Conservation (phyloP, 345 rosid species). For the Hibiscus syriacus region DNA sequence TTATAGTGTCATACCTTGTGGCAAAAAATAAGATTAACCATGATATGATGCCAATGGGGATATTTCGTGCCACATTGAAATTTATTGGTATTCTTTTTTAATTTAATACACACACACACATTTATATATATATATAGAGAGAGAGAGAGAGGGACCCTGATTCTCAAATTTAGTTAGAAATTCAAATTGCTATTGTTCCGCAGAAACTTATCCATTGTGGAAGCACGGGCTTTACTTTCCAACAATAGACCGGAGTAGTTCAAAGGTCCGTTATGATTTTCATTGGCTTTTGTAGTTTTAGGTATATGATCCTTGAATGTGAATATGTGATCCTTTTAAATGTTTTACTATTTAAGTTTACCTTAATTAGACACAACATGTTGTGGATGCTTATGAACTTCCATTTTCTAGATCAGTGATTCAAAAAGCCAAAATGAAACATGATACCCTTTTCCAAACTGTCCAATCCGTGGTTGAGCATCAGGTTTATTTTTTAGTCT, state of each 20-base stretch:
- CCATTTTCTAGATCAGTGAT: not conserved
- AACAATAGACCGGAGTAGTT: constrained; percentile 27
- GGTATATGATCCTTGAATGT: not conserved
- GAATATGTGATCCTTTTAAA: not conserved
- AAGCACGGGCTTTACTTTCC: constrained; percentile 65
- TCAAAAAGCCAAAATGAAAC: not conserved
- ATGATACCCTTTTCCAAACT: not conserved
- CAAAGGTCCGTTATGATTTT: constrained; percentile 45
- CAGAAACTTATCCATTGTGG: constrained; percentile 77
- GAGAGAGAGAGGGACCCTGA: not conserved
- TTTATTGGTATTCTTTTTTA: constrained; percentile 59
- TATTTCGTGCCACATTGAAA: constrained; percentile 58
- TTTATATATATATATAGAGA: no score
- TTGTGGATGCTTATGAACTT: not conserved
- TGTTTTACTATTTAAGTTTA: not conserved
- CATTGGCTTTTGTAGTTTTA: not conserved
- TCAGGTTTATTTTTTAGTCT: not conserved
- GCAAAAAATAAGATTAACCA: constrained; percentile 45
- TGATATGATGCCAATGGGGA: constrained; percentile 62
- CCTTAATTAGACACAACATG: not conserved
- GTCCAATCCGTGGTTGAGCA: not conserved
- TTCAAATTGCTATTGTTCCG: constrained; percentile 12
- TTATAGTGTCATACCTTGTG: constrained; percentile 65
- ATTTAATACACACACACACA: no score
- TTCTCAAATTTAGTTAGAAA: not conserved